A percentile compares a stretch with the other conserved stretches of the same genome.
Conservation (phyloP, 1,139 yeast species). For the Meyerozyma smithsonii region DNA sequence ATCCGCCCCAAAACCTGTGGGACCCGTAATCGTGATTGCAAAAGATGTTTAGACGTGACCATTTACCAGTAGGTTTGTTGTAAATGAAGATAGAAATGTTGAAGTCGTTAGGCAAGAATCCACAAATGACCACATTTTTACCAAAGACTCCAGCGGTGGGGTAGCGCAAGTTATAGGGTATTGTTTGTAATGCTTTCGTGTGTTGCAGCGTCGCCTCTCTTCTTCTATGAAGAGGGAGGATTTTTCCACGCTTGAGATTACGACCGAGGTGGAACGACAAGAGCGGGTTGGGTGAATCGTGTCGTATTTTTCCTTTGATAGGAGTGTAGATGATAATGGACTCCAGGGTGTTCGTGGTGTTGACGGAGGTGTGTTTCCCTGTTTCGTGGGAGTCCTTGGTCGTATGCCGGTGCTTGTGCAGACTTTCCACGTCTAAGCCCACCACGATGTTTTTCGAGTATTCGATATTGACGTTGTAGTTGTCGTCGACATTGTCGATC, state of each 20-base stretch:
- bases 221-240: conserved; percentile 22
- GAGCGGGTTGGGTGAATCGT: conserved; percentile 26
- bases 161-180: conserved; percentile 41
- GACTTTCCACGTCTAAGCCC: conserved; percentile 27
- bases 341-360: conserved; percentile 12
- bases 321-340: conserved; percentile 38
- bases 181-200: conserved; percentile 12
- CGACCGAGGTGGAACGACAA: conserved; percentile 34
- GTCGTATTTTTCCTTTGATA: conserved; percentile 12
- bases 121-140: conserved; percentile 56
- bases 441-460: conserved; percentile 32
- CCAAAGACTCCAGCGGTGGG: conserved; percentile 66
- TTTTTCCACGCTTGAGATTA: conserved; percentile 28
- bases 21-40: conserved; percentile 54
- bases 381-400: conserved; percentile 8
- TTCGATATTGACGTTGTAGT: conserved; percentile 24
- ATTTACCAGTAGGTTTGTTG: conserved; percentile 57
- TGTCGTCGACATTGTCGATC: conserved; percentile 16
- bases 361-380: conserved; percentile 4
- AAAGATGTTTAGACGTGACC: conserved; percentile 57
- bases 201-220: conserved; percentile 6
- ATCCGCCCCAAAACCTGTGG: conserved; percentile 63
- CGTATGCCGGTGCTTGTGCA: conserved; percentile 11
- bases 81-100: conserved; percentile 55
- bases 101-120: conserved; percentile 49